Evolutionary conservation across 345 rosid genomes (phyloP).

Genomic region (Murraya paniculata): DNA sequence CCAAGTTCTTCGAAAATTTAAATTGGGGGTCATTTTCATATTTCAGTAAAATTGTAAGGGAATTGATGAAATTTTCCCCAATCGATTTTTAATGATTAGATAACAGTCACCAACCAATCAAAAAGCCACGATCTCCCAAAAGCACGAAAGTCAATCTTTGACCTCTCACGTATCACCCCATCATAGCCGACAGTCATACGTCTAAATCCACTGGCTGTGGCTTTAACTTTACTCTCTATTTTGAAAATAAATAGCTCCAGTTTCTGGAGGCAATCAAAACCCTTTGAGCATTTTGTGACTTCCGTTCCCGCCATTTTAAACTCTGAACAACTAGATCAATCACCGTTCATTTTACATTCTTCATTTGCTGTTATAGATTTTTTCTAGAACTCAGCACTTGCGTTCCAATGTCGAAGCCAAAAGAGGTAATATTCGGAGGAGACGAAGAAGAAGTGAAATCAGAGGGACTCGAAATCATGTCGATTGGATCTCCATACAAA

Average conservation of each 20-base stretch:
- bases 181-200: neutral
- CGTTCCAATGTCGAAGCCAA: slow-evolving; percentile 41
- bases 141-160: too few relatives aligned
- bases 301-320: neutral
- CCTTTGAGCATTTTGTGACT: neutral
- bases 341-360: slow-evolving; percentile 8
- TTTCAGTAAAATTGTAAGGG: too few relatives aligned
- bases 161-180: neutral
- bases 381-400: neutral
- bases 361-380: neutral
- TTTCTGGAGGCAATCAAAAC: slow-evolving; percentile 1
- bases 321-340: neutral
- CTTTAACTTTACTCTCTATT: neutral
- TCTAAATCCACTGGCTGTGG: neutral
- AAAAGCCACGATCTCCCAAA: too few relatives aligned
- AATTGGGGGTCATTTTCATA: too few relatives aligned
- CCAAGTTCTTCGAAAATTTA: too few relatives aligned
- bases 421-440: slow-evolving; percentile 14
- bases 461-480: slow-evolving; percentile 69
- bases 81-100: too few relatives aligned
- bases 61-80: too few relatives aligned
- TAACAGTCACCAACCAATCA: too few relatives aligned
- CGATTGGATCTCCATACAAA: slow-evolving; percentile 67
- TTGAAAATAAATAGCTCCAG: neutral
- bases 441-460: slow-evolving; percentile 26